Percentiles rank a stretch among this genome's conserved stretches.
Conservation (phyloP, 257 asterid species). For the Przewalskia tangutica region DNA sequence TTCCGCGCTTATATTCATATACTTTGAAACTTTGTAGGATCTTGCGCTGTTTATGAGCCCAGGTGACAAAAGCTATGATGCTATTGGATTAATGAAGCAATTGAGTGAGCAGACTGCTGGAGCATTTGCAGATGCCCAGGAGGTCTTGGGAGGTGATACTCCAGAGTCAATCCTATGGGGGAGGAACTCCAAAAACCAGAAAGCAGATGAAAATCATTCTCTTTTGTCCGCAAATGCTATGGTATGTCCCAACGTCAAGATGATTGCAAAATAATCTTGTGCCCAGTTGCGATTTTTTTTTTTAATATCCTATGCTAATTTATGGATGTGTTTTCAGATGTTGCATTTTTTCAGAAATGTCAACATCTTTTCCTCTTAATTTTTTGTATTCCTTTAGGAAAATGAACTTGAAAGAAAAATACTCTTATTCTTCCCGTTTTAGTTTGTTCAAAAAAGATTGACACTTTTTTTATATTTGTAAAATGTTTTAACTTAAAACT, state of each 20-base stretch:
- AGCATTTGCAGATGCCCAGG: constrained; percentile 88
- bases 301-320: background rate
- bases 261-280: background rate
- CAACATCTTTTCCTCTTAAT: background rate
- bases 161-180: constrained; percentile 65
- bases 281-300: background rate
- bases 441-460: background rate
- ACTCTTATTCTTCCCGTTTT: background rate
- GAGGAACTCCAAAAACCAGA: constrained; percentile 26
- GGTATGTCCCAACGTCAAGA: constrained; percentile 27
- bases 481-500: background rate
- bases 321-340: background rate
- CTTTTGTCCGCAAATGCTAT: constrained; percentile 23
- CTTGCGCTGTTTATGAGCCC: constrained; percentile 72
- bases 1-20: background rate
- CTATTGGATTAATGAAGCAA: constrained; percentile 88
- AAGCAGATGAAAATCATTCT: constrained; percentile 26
- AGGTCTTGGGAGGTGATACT: constrained; percentile 83
- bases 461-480: background rate
- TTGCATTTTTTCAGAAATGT: background rate
- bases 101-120: constrained; percentile 87
- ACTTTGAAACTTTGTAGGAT: constrained; percentile 44
- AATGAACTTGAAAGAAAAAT: background rate
- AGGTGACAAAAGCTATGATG: constrained; percentile 68
- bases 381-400: background rate